Evolutionary conservation across 2,329 filamentous ascomycete species (phyloP), one percentile per base, ranked within the genome.

Genomic region (Hypoxylon sp.): DNA sequence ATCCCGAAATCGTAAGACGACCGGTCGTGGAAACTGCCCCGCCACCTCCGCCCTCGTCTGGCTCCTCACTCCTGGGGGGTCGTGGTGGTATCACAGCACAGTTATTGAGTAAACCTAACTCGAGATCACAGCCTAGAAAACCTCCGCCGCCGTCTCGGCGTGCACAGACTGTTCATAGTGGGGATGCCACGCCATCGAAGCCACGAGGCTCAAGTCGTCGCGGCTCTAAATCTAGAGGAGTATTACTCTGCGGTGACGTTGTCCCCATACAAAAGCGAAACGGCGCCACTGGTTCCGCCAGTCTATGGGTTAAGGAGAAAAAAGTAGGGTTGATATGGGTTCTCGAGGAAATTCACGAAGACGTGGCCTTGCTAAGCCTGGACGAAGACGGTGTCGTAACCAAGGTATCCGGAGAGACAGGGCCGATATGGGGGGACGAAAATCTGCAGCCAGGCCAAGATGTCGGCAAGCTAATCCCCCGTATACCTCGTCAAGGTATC

Each of bases 251-350:
- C 67, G 95, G 95, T 38, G 95, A 99, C 73, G 94, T 99, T n/a
- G 92, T 99, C 15, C 95, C 95, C 0, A 99, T 99, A 58, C 90
- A 93, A 73, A 99, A 98, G 76, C 87, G 95, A 59, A 97, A 99
- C 69, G 95, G 95, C 3, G 85, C 89, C 9, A 94, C 89, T 3
- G 95, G 95, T 2, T 93, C 95, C 55, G 95, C 95, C 31, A 98
- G 93, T 75, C 79, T 99, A 33, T 99, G 95, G 95, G 95, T 99
- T 3, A 99, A 99, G 78, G 95, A 99, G 75, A 99, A 99, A 75
- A 86, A 89, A 45, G 88, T 92, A 48, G 93, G 94, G 8, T 77
- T 99, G 58, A 98, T 99, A 58, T 99, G 95, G 95, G 95, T 99
- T 7, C 78, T 99, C 2, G 95, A 99, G 73, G 95, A 99, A 75